phyloP scores from a whole-genome alignment of 306 rosid species.

The Prunus dulcis region DNA sequence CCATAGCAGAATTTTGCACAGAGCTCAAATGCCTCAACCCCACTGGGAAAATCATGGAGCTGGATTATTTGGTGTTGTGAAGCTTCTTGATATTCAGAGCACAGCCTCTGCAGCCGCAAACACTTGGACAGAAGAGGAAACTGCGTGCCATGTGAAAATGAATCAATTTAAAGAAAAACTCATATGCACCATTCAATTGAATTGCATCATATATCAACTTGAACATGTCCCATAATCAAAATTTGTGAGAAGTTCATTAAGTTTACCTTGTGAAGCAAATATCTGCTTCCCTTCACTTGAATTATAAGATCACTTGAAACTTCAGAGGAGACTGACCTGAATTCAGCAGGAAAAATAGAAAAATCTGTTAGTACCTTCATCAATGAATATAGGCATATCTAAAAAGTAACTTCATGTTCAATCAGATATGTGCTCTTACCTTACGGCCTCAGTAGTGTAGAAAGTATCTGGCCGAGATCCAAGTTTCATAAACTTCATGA shows the following conservation, averaged over 20 bases:
- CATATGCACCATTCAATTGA: neutral
- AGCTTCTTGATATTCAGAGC: constrained; percentile 71
- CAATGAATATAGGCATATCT: neutral
- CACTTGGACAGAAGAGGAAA: constrained; percentile 95
- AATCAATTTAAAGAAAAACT: neutral
- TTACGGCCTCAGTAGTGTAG: constrained; percentile 71
- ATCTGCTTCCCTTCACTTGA: constrained; percentile 86
- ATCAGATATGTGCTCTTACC: constrained; percentile 34
- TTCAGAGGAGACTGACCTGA: constrained; percentile 95
- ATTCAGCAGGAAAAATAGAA: constrained; percentile 6
- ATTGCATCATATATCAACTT: neutral
- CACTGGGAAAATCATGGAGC: constrained; percentile 87
- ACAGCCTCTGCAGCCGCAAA: constrained; percentile 66
- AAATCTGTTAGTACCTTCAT: constrained; percentile 1
- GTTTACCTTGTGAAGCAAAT: constrained; percentile 92
- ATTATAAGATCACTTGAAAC: constrained; percentile 89
- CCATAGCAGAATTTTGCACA: constrained; percentile 98
- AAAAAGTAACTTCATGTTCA: neutral
- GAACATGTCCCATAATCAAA: neutral
- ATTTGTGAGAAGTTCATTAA: neutral
- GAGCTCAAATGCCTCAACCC: constrained; percentile 79
- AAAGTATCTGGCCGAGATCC: constrained; percentile 98
- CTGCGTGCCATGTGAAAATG: constrained; percentile 42
- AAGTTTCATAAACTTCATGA: constrained; percentile 99
- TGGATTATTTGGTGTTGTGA: constrained; percentile 69